These are phyloP conservation scores for Symbiodinium pilosum DNA, from an alignment of 73 alveolate genomes.

Conservation along the genomic window DNA sequence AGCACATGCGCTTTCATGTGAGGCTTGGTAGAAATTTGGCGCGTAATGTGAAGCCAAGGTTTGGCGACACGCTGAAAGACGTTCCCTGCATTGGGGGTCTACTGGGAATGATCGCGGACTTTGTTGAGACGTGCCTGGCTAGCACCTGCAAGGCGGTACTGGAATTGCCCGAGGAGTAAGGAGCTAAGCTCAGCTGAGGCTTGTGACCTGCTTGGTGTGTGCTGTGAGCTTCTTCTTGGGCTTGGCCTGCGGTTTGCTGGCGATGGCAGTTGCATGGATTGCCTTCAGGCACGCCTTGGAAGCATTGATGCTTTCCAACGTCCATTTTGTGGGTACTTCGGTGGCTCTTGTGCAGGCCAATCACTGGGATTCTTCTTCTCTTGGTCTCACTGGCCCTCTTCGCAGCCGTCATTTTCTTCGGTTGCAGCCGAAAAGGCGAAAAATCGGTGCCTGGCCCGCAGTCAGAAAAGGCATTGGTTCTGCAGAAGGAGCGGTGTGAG, in stretches of 20 bases:
- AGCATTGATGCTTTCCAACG: background rate
- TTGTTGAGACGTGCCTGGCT: slow-evolving; percentile 53
- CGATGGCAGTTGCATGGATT: slow-evolving; percentile 72
- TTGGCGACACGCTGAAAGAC: slow-evolving; percentile 31
- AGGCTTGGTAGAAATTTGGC: no score
- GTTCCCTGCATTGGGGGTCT: slow-evolving; percentile 63
- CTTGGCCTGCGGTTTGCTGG: slow-evolving; percentile 50
- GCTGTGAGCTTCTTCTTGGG: slow-evolving; percentile 46
- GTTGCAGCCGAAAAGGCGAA: slow-evolving; percentile 7
- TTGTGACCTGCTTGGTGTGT: slow-evolving; percentile 56
- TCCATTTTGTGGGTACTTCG: no score
- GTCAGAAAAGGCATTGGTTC: background rate
- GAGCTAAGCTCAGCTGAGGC: slow-evolving; percentile 8
- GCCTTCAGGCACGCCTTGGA: slow-evolving; percentile 19
- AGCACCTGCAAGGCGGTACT: background rate
- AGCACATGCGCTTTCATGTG: no score
- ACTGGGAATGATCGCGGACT: slow-evolving; percentile 53
- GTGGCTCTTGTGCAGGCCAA: slow-evolving; percentile 60
- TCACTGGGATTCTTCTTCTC: background rate
- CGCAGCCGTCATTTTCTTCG: slow-evolving; percentile 28
- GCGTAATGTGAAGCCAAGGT: slow-evolving; percentile 10
- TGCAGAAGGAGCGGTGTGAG: background rate
- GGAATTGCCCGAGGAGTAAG: background rate
- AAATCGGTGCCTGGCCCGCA: background rate
- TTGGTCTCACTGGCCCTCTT: slow-evolving; percentile 18